Evolutionary conservation across 73 alveolate species (phyloP), one percentile per base, ranked within the genome.

Genomic region (Tetrahymena borealis): DNA sequence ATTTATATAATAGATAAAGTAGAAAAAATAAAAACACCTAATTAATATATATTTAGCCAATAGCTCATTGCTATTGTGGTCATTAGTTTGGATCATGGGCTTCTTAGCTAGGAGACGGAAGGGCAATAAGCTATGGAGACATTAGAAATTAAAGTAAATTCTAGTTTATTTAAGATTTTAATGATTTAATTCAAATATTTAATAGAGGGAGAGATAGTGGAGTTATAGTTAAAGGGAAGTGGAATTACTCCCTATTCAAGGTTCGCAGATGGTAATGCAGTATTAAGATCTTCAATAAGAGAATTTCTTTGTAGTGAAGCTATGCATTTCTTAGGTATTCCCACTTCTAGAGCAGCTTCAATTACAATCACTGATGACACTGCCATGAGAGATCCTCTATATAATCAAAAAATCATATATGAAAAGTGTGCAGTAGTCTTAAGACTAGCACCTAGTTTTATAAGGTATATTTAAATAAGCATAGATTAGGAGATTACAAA

Each of bases 241-340:
- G 99, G 99, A 6, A 38, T 94, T 38, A 97, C 99, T 8, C 99
- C 99, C 38, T 97, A 92, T 93, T 97, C 99, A 5, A 91, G 99
- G 90, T 85, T 78, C 91, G 98, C 98, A 18, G 99, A 97, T 92
- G 99, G 99, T 15, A 97, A 98, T 43, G 98, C 98, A 12, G 99
- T 97, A 38, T 90, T 97, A 20, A 95, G 99, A 90, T 94, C 98
- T 38, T 95, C 98, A n/a, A 93, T 97, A 39, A 94, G 99, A 85
- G 99, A 97, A 94, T 97, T 90, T 93, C 90, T 97, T 36, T 97
- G 99, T 39, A 91, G 98, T 79, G 99, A 97, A 94, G 98, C 98
- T 33, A 91, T 97, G 97, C 93, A 91, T 90, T 93, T 90, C 32
- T 95, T 97, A 18, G 96, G 96, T 33, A 91, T 95, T 16, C 97